Base-by-base conservation (phyloP, 2,329 filamentous ascomycete species). In the Pseudopithomyces maydicus region DNA sequence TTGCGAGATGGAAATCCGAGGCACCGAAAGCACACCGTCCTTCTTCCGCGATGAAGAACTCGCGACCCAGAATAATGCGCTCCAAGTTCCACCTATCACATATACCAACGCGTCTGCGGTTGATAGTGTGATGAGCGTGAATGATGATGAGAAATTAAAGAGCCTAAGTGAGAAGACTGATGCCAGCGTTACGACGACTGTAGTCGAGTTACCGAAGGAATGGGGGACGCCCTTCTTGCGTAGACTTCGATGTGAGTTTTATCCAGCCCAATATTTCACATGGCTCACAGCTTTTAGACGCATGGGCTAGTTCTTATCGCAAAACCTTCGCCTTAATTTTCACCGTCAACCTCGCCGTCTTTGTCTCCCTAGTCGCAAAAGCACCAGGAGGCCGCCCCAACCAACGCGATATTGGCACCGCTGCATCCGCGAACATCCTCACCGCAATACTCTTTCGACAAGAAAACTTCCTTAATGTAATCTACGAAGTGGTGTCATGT, bases 401-500 rank as follows among this genome's bases (percentile, higher is more conserved):
- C 19, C 45, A 48, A 23, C 45, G 45, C 23, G 45, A 48, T 12
- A 26, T 48, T 20, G 45, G 45, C 12, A 48, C 45, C 19, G 45
- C 45, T 14, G 32, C 45, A n/a, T 48, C 45, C 22, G 32, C 45
- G n/a, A 48, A 48, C 15, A 19, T 48, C 32, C 5, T 48, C 15
- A 33, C 32, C 8, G 32, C 45, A 3, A 48, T 48, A 10, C 19
- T 48, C 17, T 48, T 48, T 12, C 45, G 45, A 12, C 45, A 48
- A 22, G 45, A 48, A 7, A 48, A 48, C 45, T 48, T 48, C 12
- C 32, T 48, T 33, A 48, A 48, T 8, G 14, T 48, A 6, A n/a
- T 48, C 2, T 48, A 48, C 29, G 45, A 48, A 14, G 19, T 48
- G 1, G 33, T 48, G 10, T 33, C 45, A 17, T 19, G 22, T 3